These are phyloP conservation scores for Lachnellula occidentalis DNA, from an alignment of 2,329 filamentous ascomycete genomes.

Conservation along the genomic window DNA sequence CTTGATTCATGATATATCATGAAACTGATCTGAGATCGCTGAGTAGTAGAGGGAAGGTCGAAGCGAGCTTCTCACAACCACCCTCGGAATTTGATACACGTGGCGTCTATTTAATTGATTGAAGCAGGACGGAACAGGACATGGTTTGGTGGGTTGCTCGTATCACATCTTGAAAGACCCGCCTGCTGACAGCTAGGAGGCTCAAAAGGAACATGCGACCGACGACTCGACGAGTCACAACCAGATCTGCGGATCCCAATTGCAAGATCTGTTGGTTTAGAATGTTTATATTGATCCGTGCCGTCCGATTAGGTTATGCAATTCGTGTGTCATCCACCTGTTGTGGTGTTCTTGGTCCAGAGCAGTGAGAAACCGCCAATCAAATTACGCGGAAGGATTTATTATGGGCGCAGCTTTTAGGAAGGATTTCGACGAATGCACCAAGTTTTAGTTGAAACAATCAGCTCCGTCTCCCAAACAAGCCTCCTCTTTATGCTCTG, in stretches of 20 bases:
- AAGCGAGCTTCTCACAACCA: no score
- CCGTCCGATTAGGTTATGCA: neutral
- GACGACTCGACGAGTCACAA: neutral
- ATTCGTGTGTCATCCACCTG: neutral
- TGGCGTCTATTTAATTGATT: neutral
- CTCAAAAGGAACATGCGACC: neutral
- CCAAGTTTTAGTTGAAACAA: no score
- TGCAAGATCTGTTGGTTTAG: neutral
- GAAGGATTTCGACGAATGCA: neutral
- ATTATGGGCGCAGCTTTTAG: neutral
- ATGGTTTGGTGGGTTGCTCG: no score
- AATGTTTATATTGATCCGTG: neutral
- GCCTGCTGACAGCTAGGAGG: neutral
- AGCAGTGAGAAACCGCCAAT: neutral
- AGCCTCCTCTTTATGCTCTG: neutral
- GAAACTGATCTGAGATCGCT: neutral
- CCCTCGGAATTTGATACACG: neutral
- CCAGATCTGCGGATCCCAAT: neutral
- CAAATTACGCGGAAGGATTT: constrained; percentile 1
- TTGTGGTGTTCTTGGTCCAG: neutral
- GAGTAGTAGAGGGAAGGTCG: neutral
- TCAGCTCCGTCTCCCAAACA: neutral
- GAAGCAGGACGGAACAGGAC: neutral
- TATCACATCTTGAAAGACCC: neutral
- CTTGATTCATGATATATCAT: no score